Percentiles rank a stretch among this genome's conserved stretches.
Evolutionary conservation across 2,329 filamentous ascomycete genomes (phyloP).

Genomic region (Arthrobotrys sinensis): DNA sequence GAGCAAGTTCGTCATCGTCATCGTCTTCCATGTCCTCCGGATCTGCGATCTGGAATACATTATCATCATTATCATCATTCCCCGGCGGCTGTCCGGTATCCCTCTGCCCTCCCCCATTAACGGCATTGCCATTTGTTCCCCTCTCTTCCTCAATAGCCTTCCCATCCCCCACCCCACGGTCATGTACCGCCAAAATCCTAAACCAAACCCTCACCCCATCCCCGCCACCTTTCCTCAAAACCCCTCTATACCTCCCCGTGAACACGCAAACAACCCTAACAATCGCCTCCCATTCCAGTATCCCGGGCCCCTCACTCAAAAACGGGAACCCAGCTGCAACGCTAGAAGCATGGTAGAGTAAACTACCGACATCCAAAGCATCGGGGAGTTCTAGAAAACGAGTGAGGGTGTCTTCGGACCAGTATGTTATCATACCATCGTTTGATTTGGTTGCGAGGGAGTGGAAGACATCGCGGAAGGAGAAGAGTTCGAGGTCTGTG

Average conservation of each 20-base stretch:
- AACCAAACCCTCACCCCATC: constrained; percentile 78
- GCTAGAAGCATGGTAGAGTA: constrained; percentile 80
- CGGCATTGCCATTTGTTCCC: constrained; percentile 67
- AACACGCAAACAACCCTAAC: constrained; percentile 81
- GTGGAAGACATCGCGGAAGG: constrained; percentile 80
- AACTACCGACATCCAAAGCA: constrained; percentile 76
- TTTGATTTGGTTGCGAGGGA: constrained; percentile 76
- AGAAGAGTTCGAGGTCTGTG: constrained; percentile 80
- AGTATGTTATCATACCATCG: constrained; percentile 74
- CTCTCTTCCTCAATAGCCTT: constrained; percentile 3
- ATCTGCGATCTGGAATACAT: constrained; percentile 69
- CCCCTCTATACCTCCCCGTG: constrained; percentile 78
- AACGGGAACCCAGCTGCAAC: constrained; percentile 83
- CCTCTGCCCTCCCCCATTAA: constrained; percentile 65
- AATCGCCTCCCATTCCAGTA: constrained; percentile 79
- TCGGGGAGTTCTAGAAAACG: constrained; percentile 82
- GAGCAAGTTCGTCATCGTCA: constrained; percentile 75
- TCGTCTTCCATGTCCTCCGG: constrained; percentile 67
- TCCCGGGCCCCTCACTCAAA: constrained; percentile 76
- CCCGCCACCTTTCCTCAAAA: constrained; percentile 68
- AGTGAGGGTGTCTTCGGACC: constrained; percentile 79
- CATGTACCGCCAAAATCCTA: constrained; percentile 80
- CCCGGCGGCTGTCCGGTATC: constrained; percentile 1
- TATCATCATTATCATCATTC: neutral
- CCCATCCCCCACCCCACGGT: constrained; percentile 71